Evolutionary conservation across 345 rosid species (phyloP).

Genomic region (Salix dunnii): DNA sequence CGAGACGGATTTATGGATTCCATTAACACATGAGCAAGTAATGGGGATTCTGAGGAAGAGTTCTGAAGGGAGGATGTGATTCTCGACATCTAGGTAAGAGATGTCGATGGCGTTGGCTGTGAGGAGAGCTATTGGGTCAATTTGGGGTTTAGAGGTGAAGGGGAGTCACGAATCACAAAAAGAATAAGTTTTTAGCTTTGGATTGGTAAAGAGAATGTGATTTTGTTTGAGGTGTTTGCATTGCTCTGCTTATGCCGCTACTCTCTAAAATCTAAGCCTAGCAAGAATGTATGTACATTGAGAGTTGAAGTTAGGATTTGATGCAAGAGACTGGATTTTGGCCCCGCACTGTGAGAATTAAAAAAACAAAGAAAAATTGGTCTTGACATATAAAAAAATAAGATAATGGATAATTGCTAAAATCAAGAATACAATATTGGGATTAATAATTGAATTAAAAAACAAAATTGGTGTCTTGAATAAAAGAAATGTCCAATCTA

Average conservation of each 20-base stretch:
- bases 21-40: slow-evolving; percentile 81
- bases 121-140: slow-evolving; percentile 73
- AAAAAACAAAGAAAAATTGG: too few relatives aligned
- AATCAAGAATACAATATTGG: too few relatives aligned
- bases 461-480: too few relatives aligned
- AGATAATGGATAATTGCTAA: too few relatives aligned
- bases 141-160: slow-evolving; percentile 86
- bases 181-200: not conserved
- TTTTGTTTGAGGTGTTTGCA: not conserved
- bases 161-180: slow-evolving; percentile 48
- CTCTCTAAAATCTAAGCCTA: too few relatives aligned
- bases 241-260: too few relatives aligned
- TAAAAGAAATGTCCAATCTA: too few relatives aligned
- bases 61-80: slow-evolving; percentile 77
- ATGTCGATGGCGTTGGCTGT: slow-evolving; percentile 81
- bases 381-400: too few relatives aligned
- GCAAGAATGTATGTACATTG: too few relatives aligned
- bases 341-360: too few relatives aligned
- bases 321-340: not conserved
- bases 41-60: slow-evolving; percentile 83
- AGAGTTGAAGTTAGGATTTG: not conserved
- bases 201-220: not conserved
- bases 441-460: too few relatives aligned
- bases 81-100: slow-evolving; percentile 89
- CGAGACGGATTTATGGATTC: slow-evolving; percentile 71